Conservation (phyloP, 2,329 filamentous ascomycete species). For the Coniochaeta prunicola region DNA sequence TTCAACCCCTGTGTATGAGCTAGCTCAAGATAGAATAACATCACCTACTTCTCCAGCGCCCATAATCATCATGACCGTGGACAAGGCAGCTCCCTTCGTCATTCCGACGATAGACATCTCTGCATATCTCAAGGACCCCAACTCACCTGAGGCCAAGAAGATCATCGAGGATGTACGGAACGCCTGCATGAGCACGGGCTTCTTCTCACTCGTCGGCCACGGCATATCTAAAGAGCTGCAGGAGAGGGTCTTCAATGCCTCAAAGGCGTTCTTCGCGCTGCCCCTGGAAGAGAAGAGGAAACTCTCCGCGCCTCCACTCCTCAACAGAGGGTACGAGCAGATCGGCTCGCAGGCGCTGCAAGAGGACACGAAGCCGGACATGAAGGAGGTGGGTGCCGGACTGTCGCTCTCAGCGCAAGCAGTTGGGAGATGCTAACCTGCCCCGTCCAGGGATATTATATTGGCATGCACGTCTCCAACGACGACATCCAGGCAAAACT, state of each 20-base stretch:
- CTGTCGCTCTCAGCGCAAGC: neutral
- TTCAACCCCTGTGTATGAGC: neutral
- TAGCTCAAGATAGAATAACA: neutral
- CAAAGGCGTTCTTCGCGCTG: constrained; percentile 40
- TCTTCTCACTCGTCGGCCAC: constrained; percentile 22
- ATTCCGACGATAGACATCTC: constrained; percentile 26
- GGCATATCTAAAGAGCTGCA: constrained; percentile 14
- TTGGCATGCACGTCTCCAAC: constrained; percentile 28
- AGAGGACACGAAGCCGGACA: constrained; percentile 33
- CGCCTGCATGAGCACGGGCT: constrained; percentile 22
- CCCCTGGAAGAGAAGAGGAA: constrained; percentile 35
- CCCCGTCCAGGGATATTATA: constrained; percentile 23
- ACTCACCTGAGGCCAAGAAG: constrained; percentile 13
- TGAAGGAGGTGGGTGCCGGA: constrained; percentile 29
- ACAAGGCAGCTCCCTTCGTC: neutral
- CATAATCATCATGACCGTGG: neutral
- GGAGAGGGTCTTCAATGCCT: constrained; percentile 14
- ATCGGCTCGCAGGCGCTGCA: constrained; percentile 37
- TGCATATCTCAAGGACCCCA: constrained; percentile 21
- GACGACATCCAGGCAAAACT: constrained; percentile 17
- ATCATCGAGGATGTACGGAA: constrained; percentile 22
- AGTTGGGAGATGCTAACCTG: neutral
- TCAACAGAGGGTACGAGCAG: constrained; percentile 42
- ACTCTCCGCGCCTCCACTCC: constrained; percentile 19
- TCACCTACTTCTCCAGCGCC: neutral